Evolutionary conservation across 31 red algal genomes (phyloP).

Genomic region (Asparagopsis taxiformis): DNA sequence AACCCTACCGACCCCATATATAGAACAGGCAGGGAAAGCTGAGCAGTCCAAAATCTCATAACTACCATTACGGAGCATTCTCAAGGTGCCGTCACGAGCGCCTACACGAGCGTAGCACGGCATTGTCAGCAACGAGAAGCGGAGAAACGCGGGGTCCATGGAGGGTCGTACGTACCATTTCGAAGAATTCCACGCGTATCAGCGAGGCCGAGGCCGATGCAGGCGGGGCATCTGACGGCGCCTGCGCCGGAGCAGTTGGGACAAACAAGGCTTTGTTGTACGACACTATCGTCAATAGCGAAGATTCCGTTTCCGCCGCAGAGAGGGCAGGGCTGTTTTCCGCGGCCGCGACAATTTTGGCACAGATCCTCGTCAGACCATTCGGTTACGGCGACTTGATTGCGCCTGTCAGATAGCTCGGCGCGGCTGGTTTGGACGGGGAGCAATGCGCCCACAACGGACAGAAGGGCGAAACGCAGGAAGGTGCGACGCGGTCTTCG

Average conservation of each 20-base stretch:
- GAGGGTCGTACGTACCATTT: slow-evolving; percentile 10
- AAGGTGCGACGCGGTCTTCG: no score
- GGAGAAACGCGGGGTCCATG: background rate
- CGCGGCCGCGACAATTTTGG: slow-evolving; percentile 33
- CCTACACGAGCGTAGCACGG: background rate
- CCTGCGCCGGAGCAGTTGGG: slow-evolving; percentile 54
- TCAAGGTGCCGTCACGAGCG: slow-evolving; percentile 51
- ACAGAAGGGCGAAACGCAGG: no score
- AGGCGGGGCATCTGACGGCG: slow-evolving; percentile 40
- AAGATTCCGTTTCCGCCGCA: slow-evolving; percentile 43
- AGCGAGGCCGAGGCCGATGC: slow-evolving; percentile 54
- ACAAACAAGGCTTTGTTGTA: slow-evolving; percentile 37
- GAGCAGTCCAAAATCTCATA: slow-evolving; percentile 68
- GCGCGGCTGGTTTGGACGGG: no score
- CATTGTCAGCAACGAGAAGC: background rate
- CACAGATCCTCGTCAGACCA: slow-evolving; percentile 44
- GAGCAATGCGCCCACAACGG: no score
- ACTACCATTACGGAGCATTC: slow-evolving; percentile 58
- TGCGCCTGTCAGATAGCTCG: no score
- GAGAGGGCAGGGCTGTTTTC: slow-evolving; percentile 33
- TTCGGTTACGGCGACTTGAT: background rate
- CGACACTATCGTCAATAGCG: slow-evolving; percentile 47
- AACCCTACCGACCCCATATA: no score
- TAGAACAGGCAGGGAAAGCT: slow-evolving; percentile 60
- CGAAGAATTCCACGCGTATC: slow-evolving; percentile 56